Evolutionary conservation across 129 eudicot species (phyloP).

Genomic region (Helianthus annuus): DNA sequence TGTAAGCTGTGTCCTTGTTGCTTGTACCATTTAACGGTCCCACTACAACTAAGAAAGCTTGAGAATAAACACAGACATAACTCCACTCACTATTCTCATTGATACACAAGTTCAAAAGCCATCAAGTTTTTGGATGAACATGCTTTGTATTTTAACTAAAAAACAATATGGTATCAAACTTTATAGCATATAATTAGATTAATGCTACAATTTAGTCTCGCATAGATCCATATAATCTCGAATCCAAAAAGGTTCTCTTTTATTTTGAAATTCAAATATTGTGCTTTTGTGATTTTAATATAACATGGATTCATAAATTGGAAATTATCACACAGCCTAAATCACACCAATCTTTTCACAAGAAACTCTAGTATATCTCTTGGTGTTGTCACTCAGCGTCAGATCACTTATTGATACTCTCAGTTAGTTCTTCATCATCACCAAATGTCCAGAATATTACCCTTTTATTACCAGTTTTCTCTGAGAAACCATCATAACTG

Average conservation of each 20-base stretch:
- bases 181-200: not conserved
- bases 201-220: not conserved
- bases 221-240: not conserved
- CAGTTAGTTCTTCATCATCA: not conserved
- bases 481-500: not conserved
- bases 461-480: not conserved
- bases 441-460: not conserved
- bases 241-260: conserved; percentile 2
- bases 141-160: conserved; percentile 11
- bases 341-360: not conserved
- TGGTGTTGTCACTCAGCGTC: not conserved
- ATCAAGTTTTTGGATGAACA: conserved; percentile 17
- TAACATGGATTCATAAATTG: not conserved
- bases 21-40: conserved; percentile 29
- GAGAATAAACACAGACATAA: conserved; percentile 21
- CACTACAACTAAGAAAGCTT: conserved; percentile 17
- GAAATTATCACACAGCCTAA: conserved; percentile 9
- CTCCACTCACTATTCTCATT: conserved; percentile 25
- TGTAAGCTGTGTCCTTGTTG: conserved; percentile 28
- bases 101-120: conserved; percentile 27
- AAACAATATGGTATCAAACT: conserved; percentile 5
- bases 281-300: not conserved
- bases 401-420: not conserved
- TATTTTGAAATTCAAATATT: not conserved
- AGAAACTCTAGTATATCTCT: not conserved